Base-by-base conservation (phyloP, 2,329 filamentous ascomycete species). In the Hirsutella rhossiliensis region DNA sequence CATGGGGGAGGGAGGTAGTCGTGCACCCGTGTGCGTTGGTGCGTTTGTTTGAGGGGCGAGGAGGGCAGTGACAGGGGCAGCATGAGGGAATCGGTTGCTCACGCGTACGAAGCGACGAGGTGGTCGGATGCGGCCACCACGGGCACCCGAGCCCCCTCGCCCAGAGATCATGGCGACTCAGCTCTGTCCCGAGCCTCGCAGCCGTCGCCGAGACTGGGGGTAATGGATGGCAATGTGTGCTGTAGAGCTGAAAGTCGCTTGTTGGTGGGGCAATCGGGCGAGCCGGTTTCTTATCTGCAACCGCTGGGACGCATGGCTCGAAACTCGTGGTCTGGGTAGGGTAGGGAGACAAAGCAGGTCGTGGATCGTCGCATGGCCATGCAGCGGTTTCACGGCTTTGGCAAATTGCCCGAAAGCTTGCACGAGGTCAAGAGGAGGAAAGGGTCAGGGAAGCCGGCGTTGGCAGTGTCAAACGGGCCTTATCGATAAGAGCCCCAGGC, bases 111-210 rank as follows among this genome's bases (percentile, higher is more conserved):
- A 61, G 43, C 65, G 64, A 55, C 65, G 65, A 57, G 65, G 65
- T 43, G 65, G 63, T 44, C 65, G 63, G 51, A 68, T 68, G 53
- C 65, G 62, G 45, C 63, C 62, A 43, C 54, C 53, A 41, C 62
- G 58, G 44, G 59, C 55, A 45, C 63, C 63, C 43, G 61, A 60
- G 56, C 66, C 64, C 45, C 69, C 69, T 53, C 69, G 64, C 48
- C 69, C 69, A 7, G 69, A 70, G 52, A 73, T 71, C 69, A 73
- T 73, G 37, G 32, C 46, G 18, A 17, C 3, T 23, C 30, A 20
- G 38, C 15, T n/a, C 43, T 38, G 29, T 45, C 31, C 42, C 27
- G 23, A 9, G 34, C 11, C 18, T 19, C 18, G 19, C 19, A 31
- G 40, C 23, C 23, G 23, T 23, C 23, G 23, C 23, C 23, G 23